phyloP scores from a whole-genome alignment of 768 basidiomycete species.

The Fomitopsis pulvina region DNA sequence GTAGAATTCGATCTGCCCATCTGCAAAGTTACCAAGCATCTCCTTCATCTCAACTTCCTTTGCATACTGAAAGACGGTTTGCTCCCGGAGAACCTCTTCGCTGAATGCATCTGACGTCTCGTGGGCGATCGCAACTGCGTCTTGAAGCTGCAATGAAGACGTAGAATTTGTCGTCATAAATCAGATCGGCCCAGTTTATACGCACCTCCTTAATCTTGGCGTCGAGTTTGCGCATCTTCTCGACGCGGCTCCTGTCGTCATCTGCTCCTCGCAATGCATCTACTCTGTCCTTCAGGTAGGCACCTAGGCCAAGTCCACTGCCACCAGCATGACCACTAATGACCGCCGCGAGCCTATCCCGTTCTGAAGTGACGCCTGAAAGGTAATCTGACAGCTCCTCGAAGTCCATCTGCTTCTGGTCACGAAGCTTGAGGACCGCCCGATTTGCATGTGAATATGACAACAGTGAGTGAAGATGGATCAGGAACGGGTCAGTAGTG shows the following conservation, averaged over 20 bases:
- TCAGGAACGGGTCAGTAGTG: slow-evolving; percentile 87
- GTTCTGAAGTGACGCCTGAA: slow-evolving; percentile 86
- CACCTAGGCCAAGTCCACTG: slow-evolving; percentile 75
- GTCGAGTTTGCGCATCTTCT: slow-evolving; percentile 91
- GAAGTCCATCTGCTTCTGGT: slow-evolving; percentile 98
- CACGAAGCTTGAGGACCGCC: slow-evolving; percentile 89
- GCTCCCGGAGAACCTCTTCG: slow-evolving; percentile 89
- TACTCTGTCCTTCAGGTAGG: slow-evolving; percentile 88
- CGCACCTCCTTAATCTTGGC: slow-evolving; percentile 89
- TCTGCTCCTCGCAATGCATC: slow-evolving; percentile 90
- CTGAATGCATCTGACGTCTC: slow-evolving; percentile 97
- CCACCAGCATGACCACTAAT: slow-evolving; percentile 86
- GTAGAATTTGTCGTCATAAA: background rate
- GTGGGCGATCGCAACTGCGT: slow-evolving; percentile 90
- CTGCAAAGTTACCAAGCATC: slow-evolving; percentile 80
- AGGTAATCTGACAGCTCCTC: slow-evolving; percentile 96
- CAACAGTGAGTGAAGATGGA: slow-evolving; percentile 86
- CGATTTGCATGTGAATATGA: slow-evolving; percentile 92
- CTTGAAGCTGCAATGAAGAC: slow-evolving; percentile 63
- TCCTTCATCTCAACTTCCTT: slow-evolving; percentile 98
- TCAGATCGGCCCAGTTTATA: background rate
- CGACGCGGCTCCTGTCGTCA: slow-evolving; percentile 87
- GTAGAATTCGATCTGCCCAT: slow-evolving; percentile 94
- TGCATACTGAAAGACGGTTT: slow-evolving; percentile 80
- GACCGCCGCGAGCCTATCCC: slow-evolving; percentile 86